Evolutionary conservation across 73 alveolate genomes (phyloP).

Genomic region (Loxodes magnus): DNA sequence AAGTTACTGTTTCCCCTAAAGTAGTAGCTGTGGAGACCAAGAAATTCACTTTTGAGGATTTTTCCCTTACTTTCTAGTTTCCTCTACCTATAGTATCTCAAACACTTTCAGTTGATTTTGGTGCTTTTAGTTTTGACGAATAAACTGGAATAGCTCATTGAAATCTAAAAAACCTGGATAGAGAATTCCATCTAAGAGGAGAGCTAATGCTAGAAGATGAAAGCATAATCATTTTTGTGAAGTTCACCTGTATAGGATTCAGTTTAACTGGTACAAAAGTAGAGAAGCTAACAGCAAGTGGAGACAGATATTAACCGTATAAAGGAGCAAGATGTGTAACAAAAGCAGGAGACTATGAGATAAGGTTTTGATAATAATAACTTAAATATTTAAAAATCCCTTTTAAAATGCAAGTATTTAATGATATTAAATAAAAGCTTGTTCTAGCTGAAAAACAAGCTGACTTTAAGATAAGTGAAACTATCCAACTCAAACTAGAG

Average conservation of each 20-base stretch:
- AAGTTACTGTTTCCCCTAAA: too few relatives aligned
- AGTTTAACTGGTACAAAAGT: conserved; percentile 6
- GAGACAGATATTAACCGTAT: conserved; percentile 8
- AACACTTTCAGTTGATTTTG: not conserved
- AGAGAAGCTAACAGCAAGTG: conserved; percentile 12
- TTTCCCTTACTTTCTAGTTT: too few relatives aligned
- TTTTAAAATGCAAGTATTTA: too few relatives aligned
- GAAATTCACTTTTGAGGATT: too few relatives aligned
- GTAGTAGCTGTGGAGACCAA: too few relatives aligned
- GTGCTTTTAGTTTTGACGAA: conserved; percentile 3
- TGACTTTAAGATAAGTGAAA: too few relatives aligned
- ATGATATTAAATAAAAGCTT: too few relatives aligned
- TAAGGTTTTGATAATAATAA: not conserved
- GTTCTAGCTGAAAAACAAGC: too few relatives aligned
- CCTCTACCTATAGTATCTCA: not conserved
- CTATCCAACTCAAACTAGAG: too few relatives aligned
- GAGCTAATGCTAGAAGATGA: conserved; percentile 3
- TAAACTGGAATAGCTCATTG: not conserved
- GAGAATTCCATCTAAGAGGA: not conserved
- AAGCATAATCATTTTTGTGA: not conserved
- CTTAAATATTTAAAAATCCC: too few relatives aligned
- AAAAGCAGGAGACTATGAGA: conserved; percentile 8
- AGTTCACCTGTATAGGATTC: conserved; percentile 4
- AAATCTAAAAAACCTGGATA: not conserved
- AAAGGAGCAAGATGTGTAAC: conserved; percentile 15